Evolutionary conservation across 2,329 filamentous ascomycete genomes (phyloP), one percentile per base, ranked within the genome.

Genomic region (Dendryphion nanum): DNA sequence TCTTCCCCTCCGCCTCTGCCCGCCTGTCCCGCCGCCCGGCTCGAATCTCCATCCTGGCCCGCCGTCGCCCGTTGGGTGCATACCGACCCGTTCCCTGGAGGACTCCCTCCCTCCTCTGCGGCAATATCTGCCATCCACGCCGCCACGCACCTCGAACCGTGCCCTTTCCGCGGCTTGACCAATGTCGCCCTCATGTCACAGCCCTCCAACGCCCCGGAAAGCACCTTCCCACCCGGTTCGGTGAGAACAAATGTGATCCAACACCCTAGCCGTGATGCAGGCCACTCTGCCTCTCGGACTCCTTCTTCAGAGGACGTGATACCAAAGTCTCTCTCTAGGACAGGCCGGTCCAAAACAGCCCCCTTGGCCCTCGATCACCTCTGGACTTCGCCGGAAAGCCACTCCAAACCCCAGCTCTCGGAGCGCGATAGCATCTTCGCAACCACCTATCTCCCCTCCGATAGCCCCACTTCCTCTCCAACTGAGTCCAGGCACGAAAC

Each of bases 351-450:
- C 41, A 62, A 57, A 45, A 68, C 66, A 14, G 59, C 56, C 14
- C 63, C 66, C 18, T 50, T 57, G 37, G 56, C 50, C 20, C 50
- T 58, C 14, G 59, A 64, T 26, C 50, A 50, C 29, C 56, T 67
- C 28, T 68, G 61, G 61, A 58, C 57, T 38, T 51, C 60, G 30
- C 58, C 63, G 14, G 59, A 59, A 41, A 63, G 56, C 40, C 63
- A 68, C 44, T 8, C 10, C n/a, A 59, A 55, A 19, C 76, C 77
- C 33, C 77, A 77, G 63, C 67, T 82, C 46, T 78, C 77, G 18
- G 79, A 82, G 61, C 67, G 79, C 51, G 79, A 82, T 59, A 79
- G 74, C 61, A 82, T 82, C 57, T 82, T 81, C 54, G 78, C 79
- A 36, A 81, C 78, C 21, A 77, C 78, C 48, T 82, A 82, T 59